Conservation (phyloP, 2,329 filamentous ascomycete genomes). For the Verticillium nubilum region DNA sequence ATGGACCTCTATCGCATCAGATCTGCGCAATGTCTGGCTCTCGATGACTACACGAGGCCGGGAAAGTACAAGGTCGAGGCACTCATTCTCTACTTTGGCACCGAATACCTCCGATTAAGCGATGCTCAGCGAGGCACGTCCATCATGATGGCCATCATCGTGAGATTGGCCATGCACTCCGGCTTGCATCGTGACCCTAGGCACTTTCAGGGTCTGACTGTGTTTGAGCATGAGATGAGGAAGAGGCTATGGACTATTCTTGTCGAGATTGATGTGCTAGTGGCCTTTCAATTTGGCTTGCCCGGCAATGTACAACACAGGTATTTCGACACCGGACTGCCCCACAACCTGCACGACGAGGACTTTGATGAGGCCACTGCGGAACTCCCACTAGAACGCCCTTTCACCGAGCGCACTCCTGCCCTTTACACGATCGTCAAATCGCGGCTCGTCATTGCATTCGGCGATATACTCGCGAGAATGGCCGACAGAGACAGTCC, state of each 20-base stretch:
- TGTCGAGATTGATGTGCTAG: conserved; percentile 32
- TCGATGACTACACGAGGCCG: conserved; percentile 22
- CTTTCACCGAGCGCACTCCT: conserved; percentile 20
- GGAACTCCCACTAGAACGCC: conserved; percentile 27
- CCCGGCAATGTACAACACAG: conserved; percentile 34
- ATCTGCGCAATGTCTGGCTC: conserved; percentile 20
- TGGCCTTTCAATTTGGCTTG: conserved; percentile 39
- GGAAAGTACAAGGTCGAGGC: conserved; percentile 10
- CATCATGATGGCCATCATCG: conserved; percentile 25
- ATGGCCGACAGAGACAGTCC: conserved; percentile 9
- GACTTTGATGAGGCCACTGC: conserved; percentile 31
- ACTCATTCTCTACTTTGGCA: conserved; percentile 7
- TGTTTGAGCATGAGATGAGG: conserved; percentile 39
- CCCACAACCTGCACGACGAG: conserved; percentile 35
- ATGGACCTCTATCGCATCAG: conserved; percentile 17
- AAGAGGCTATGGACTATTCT: conserved; percentile 35
- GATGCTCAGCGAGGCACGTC: conserved; percentile 10
- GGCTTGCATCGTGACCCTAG: conserved; percentile 39
- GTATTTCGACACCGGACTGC: conserved; percentile 33
- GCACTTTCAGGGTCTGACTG: conserved; percentile 31
- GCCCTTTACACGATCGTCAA: conserved; percentile 19
- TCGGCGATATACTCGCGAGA: conserved; percentile 17
- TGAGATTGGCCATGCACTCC: conserved; percentile 31
- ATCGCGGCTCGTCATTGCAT: conserved; percentile 15
- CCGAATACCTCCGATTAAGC: conserved; percentile 1